These are phyloP conservation scores for Albophoma yamanashiensis DNA, from an alignment of 2,329 filamentous ascomycete species.

Conservation along the genomic window DNA sequence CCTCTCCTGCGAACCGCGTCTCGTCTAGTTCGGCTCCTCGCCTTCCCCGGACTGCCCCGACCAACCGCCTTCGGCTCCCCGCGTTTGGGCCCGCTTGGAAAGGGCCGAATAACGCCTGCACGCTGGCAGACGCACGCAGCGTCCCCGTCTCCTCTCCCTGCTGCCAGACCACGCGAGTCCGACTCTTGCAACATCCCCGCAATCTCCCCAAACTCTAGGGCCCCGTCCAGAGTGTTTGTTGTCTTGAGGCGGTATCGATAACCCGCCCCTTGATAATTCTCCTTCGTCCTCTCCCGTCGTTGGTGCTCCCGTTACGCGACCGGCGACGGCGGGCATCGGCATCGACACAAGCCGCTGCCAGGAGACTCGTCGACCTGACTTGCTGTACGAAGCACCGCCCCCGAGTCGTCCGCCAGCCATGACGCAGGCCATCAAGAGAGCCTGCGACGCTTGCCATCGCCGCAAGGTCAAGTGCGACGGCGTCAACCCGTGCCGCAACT, in stretches of 20 bases:
- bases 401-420: constrained; percentile 17
- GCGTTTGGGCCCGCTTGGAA: constrained; percentile 21
- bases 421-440: constrained; percentile 46
- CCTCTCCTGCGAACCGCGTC: neutral
- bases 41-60: constrained; percentile 6
- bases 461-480: constrained; percentile 68
- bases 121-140: constrained; percentile 12
- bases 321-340: neutral
- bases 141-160: constrained; percentile 10
- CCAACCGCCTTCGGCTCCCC: constrained; percentile 9
- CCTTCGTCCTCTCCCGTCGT: neutral
- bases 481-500: constrained; percentile 61
- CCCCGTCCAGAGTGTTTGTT: neutral
- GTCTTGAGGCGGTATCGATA: constrained; percentile 3
- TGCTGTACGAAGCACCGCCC: neutral
- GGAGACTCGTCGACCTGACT: neutral
- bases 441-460: constrained; percentile 64
- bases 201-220: constrained; percentile 11
- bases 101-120: constrained; percentile 27
- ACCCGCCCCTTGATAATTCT: neutral
- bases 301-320: neutral
- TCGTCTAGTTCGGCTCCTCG: neutral
- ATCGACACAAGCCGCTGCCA: neutral
- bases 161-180: constrained; percentile 5
- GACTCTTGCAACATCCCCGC: constrained; percentile 12